phyloP scores from a whole-genome alignment of 2,329 filamentous ascomycete species.

The Penicillium occitanis region DNA sequence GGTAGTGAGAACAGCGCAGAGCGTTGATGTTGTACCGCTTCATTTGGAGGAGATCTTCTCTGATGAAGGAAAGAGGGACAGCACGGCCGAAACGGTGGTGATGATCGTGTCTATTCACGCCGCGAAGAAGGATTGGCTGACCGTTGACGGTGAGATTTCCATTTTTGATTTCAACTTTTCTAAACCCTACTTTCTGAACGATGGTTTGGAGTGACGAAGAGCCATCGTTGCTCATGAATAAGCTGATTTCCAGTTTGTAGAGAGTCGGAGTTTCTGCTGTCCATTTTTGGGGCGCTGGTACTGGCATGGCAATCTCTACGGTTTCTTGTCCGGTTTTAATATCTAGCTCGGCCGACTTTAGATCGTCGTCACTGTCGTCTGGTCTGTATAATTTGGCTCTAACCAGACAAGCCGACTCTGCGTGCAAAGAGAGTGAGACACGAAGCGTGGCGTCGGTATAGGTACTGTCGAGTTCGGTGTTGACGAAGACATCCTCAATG shows the following conservation, averaged over 20 bases:
- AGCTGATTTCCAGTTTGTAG: not conserved
- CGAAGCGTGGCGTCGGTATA: not conserved
- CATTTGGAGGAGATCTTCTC: slow-evolving; percentile 64
- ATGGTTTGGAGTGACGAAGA: not conserved
- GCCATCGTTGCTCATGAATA: not conserved
- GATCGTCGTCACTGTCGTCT: not conserved
- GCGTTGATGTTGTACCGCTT: slow-evolving; percentile 71
- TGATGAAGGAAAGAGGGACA: slow-evolving; percentile 62
- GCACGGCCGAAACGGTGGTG: slow-evolving; percentile 63
- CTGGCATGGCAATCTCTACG: not conserved
- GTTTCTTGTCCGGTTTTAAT: not conserved
- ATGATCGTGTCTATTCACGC: slow-evolving; percentile 70
- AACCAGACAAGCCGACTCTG: not conserved
- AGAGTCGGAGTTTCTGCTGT: not conserved
- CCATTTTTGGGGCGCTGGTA: not conserved
- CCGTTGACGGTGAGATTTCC: slow-evolving; percentile 61
- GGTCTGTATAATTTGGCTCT: not conserved
- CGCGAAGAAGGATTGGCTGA: slow-evolving; percentile 59
- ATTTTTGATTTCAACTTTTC: slow-evolving; percentile 58
- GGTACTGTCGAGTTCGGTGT: not conserved
- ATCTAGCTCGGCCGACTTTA: not conserved
- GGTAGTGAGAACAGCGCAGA: slow-evolving; percentile 67
- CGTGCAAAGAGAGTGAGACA: not conserved
- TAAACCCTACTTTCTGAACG: slow-evolving; percentile 65
- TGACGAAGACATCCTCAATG: not conserved